A percentile compares a stretch with the other conserved stretches of the same genome.
Conservation (phyloP, 2,329 filamentous ascomycete species). For the Aspergillus fumigatus region DNA sequence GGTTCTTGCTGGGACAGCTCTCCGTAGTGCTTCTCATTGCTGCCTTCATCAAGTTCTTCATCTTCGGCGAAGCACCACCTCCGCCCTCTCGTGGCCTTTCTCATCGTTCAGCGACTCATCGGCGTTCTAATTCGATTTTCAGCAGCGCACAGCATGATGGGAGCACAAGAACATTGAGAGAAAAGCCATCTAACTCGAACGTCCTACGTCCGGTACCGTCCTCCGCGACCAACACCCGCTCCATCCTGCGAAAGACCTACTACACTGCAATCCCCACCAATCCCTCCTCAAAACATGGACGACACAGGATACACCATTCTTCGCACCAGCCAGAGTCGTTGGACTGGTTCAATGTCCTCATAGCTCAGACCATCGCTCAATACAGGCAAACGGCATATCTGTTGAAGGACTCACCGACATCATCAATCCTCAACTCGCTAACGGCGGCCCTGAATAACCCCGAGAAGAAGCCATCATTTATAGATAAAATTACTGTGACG, state of each 20-base stretch:
- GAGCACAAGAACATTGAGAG: constrained; percentile 43
- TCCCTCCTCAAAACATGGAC: constrained; percentile 37
- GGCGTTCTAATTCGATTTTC: constrained; percentile 64
- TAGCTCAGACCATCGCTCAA: constrained; percentile 95
- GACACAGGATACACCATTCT: constrained; percentile 47
- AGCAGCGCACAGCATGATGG: constrained; percentile 33
- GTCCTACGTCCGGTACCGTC: constrained; percentile 68
- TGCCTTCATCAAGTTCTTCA: constrained; percentile 99
- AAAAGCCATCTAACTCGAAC: constrained; percentile 56
- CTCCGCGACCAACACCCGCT: constrained; percentile 75
- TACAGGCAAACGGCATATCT: constrained; percentile 88
- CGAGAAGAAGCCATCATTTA: constrained; percentile 80
- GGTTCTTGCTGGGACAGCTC: constrained; percentile 86
- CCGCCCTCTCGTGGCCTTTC: constrained; percentile 73
- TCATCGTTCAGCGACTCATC: constrained; percentile 72
- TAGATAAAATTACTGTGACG: constrained; percentile 89
- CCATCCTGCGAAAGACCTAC: constrained; percentile 90
- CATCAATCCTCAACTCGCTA: constrained; percentile 72
- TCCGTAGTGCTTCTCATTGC: constrained; percentile 87
- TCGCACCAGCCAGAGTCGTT: constrained; percentile 94
- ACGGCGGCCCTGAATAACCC: constrained; percentile 83
- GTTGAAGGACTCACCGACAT: constrained; percentile 58
- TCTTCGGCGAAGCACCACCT: constrained; percentile 89
- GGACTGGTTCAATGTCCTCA: constrained; percentile 98
- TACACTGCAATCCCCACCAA: constrained; percentile 62